phyloP scores from a whole-genome alignment of 2,329 filamentous ascomycete species.

The Tolypocladium capitatum region DNA sequence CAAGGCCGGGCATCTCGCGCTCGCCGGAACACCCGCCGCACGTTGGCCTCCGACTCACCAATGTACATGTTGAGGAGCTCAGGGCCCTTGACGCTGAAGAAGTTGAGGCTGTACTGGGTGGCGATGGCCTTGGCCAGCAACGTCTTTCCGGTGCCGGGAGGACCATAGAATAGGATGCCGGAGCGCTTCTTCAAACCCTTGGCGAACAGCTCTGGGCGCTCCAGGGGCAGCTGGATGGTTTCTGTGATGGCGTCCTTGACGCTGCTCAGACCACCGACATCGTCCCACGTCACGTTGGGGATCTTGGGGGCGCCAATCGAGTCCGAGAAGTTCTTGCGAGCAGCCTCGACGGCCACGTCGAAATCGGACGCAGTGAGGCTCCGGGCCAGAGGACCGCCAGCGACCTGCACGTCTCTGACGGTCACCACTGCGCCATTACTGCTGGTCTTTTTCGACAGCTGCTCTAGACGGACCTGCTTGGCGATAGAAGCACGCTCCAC shows the following conservation, averaged over 20 bases:
- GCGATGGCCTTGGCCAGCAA: conserved; percentile 87
- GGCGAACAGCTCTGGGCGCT: conserved; percentile 84
- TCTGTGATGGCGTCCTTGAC: conserved; percentile 97
- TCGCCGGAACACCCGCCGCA: conserved; percentile 76
- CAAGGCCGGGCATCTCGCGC: conserved; percentile 77
- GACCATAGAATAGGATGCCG: conserved; percentile 83
- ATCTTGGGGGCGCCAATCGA: conserved; percentile 97
- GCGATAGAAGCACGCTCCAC: conserved; percentile 79
- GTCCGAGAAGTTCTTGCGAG: conserved; percentile 95
- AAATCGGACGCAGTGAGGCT: conserved; percentile 76
- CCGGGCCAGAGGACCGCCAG: conserved; percentile 67
- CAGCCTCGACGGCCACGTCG: conserved; percentile 84
- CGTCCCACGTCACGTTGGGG: conserved; percentile 90
- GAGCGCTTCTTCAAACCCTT: conserved; percentile 98
- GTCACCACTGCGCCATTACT: conserved; percentile 35
- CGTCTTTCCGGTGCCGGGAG: conserved; percentile 84
- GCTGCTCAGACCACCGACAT: conserved; percentile 83
- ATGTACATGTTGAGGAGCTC: conserved; percentile 95
- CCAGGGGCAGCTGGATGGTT: conserved; percentile 86
- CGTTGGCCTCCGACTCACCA: conserved; percentile 85
- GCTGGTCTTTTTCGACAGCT: conserved; percentile 42
- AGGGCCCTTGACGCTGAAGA: conserved; percentile 86
- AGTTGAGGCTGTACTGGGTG: conserved; percentile 86
- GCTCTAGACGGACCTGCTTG: conserved; percentile 60
- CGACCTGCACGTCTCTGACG: conserved; percentile 72